Base-by-base conservation (phyloP, 2,329 filamentous ascomycete species). In the Geosmithia putterillii region DNA sequence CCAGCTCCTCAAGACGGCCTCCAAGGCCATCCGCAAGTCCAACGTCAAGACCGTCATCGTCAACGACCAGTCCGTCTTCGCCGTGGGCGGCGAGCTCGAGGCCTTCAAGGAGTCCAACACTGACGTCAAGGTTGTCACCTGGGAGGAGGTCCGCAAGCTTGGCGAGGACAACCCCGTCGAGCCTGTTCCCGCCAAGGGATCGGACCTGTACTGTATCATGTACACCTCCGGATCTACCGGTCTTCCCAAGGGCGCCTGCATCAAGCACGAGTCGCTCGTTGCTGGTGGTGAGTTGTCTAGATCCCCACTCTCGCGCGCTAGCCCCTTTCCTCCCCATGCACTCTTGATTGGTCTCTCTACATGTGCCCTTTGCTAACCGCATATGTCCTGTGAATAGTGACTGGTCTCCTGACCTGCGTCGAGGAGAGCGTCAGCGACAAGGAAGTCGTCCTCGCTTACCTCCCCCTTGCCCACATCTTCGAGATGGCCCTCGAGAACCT, bases 401-500 rank as follows among this genome's bases (percentile, higher is more conserved):
- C 90, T 40, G 92, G 92, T 59, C 77, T 95, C 39, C 77, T 82
- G 56, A 74, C 75, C 37, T 80, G 86, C 48, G 80, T 96, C 40
- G 85, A 84, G 19, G 79, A 82, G 46, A 83, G 83, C 54, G 76
- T 96, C 41, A 82, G 81, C 47, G 79, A 83, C 45, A 78, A 74
- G 39, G 92, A 98, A 53, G 75, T 76, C 39, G 71, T 96, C 38
- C 74, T 98, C 39, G 87, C 89, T 19, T 98, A 96, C 62, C 77
- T 98, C 14, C 92, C 92, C 2, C 80, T 94, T 43, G 89, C 92
- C 2, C 92, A 98, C 59, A 96, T 96, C 55, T 80, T 98, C 54
- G 92, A 98, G 63, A 92, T 95, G 63, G 84, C 90, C 46, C 86
- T 98, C 51, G 92, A 98, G 66, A 95, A 94, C 60, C 71, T 90